These are phyloP conservation scores for Verticillium albo-atrum DNA, from an alignment of 2,329 filamentous ascomycete species.

Conservation along the genomic window DNA sequence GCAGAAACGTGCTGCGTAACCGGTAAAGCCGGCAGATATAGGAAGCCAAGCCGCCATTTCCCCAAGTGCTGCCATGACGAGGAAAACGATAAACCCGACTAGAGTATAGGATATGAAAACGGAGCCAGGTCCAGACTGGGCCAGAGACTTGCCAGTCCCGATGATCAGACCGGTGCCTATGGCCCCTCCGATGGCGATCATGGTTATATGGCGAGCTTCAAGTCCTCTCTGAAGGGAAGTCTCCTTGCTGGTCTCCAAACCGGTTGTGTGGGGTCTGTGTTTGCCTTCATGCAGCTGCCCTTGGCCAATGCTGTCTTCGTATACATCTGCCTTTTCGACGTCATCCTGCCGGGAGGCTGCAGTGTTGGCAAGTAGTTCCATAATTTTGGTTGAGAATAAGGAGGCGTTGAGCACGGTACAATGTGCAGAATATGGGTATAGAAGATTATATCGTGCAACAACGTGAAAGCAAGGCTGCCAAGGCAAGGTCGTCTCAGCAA, in stretches of 20 bases:
- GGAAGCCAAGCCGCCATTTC: slow-evolving; percentile 84
- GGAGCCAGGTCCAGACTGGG: slow-evolving; percentile 54
- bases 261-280: too few species aligned
- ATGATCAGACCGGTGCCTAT: slow-evolving; percentile 71
- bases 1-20: slow-evolving; percentile 73
- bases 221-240: slow-evolving; percentile 44
- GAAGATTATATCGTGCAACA: too few species aligned
- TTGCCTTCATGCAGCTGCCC: too few species aligned
- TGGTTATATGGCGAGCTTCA: slow-evolving; percentile 49
- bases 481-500: too few species aligned
- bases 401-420: too few species aligned
- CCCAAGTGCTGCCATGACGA: slow-evolving; percentile 75
- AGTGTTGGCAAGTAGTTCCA: too few species aligned
- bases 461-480: too few species aligned
- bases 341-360: too few species aligned
- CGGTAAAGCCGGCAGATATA: slow-evolving; percentile 71
- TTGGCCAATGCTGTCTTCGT: too few species aligned
- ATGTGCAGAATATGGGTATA: too few species aligned
- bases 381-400: too few species aligned
- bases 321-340: too few species aligned
- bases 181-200: slow-evolving; percentile 68
- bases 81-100: slow-evolving; percentile 67
- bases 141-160: slow-evolving; percentile 53
- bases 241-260: slow-evolving; percentile 42
- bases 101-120: slow-evolving; percentile 67